Percentiles rank a stretch among this genome's conserved stretches.
phyloP scores from a whole-genome alignment of 495 filamentous ascomycete species.

The Tuber aestivum region DNA sequence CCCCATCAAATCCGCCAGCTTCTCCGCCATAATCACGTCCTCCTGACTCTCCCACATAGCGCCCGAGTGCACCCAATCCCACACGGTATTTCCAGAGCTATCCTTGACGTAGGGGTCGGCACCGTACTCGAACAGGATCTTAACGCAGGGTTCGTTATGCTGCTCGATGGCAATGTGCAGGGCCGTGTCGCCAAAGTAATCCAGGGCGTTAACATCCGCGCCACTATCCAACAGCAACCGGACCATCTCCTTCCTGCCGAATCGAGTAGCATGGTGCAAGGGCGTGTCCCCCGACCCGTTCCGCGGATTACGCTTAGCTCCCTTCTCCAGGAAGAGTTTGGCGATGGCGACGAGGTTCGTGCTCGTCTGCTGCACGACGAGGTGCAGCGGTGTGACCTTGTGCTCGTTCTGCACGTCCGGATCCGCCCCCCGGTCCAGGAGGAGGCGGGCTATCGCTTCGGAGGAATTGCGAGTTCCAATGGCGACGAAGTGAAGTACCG shows the following conservation, averaged over 20 bases:
- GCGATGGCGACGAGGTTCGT: neutral
- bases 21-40: conserved; percentile 1
- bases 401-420: conserved; percentile 2
- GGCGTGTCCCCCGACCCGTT: neutral
- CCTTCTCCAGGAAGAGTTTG: neutral
- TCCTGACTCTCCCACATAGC: conserved; percentile 1
- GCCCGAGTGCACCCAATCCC: conserved; percentile 4
- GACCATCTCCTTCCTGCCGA: conserved; percentile 5
- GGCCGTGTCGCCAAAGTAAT: neutral
- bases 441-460: neutral
- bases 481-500: neutral
- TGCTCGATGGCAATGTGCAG: neutral
- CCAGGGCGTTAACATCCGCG: neutral
- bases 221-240: neutral
- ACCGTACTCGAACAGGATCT: neutral
- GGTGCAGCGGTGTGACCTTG: neutral
- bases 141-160: neutral
- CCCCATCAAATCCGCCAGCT: neutral
- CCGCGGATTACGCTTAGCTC: neutral
- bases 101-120: neutral
- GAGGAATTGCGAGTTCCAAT: neutral
- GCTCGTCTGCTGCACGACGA: conserved; percentile 3
- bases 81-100: neutral
- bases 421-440: conserved; percentile 2
- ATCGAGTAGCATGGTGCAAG: neutral